These are phyloP conservation scores for Aspergillus biplanus DNA, from an alignment of 495 filamentous ascomycete species.

Conservation along the genomic window DNA sequence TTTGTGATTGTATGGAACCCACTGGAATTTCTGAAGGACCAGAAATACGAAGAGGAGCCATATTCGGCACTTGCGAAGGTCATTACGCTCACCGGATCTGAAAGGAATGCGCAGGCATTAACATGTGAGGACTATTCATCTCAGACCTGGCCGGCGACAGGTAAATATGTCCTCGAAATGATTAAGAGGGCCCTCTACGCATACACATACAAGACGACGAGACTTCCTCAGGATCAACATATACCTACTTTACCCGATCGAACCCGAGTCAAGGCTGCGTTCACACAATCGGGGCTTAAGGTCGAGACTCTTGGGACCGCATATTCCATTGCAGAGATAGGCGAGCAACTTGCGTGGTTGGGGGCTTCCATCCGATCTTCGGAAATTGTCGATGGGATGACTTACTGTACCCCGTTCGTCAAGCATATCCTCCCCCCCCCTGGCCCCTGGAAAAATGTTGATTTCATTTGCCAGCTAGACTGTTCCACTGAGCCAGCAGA, in stretches of 20 bases:
- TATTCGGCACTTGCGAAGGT: not conserved
- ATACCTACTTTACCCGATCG: not conserved
- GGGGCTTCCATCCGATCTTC: conserved; percentile 13
- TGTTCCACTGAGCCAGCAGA: not conserved
- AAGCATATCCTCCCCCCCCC: not conserved
- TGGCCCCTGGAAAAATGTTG: not conserved
- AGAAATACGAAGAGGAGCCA: not conserved
- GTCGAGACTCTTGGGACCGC: not conserved
- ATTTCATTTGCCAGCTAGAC: conserved; percentile 3
- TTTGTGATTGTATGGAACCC: not conserved
- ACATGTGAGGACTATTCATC: not conserved
- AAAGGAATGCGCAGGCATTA: not conserved
- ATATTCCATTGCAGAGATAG: conserved; percentile 9
- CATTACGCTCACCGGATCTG: not conserved
- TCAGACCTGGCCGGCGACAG: not conserved
- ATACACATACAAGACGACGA: not conserved
- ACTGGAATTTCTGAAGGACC: not conserved
- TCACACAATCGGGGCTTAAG: not conserved
- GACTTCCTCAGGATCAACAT: not conserved
- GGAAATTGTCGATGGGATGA: not conserved
- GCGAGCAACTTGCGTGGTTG: conserved; percentile 17
- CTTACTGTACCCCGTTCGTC: conserved; percentile 17
- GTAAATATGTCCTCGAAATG: not conserved
- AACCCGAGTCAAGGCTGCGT: not conserved
- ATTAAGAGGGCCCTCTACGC: not conserved